A percentile compares a stretch with the other conserved stretches of the same genome.
These are phyloP conservation scores for Hypoxylon sp. DNA, from an alignment of 2,329 filamentous ascomycete species.

Conservation along the genomic window DNA sequence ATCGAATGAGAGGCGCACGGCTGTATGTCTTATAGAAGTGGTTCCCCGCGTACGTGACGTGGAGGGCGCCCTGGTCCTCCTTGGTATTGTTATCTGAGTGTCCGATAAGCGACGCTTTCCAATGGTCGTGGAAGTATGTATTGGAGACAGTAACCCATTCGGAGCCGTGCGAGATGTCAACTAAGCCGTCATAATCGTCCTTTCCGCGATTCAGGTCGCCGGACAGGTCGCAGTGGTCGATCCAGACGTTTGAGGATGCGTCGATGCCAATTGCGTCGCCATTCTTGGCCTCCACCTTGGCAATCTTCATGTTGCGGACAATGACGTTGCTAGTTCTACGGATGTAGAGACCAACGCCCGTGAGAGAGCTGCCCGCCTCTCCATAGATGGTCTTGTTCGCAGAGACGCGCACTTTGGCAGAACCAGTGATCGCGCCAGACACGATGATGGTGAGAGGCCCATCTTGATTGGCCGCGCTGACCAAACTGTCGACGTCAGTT, in stretches of 20 bases:
- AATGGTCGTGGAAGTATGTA: slow-evolving; percentile 65
- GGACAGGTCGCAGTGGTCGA: slow-evolving; percentile 77
- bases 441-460: slow-evolving; percentile 64
- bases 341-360: slow-evolving; percentile 67
- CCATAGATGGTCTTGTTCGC: slow-evolving; percentile 69
- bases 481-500: slow-evolving; percentile 65
- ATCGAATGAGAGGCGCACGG: slow-evolving; percentile 68
- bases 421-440: slow-evolving; percentile 60
- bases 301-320: slow-evolving; percentile 73
- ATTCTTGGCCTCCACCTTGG: slow-evolving; percentile 68
- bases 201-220: slow-evolving; percentile 73
- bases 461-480: slow-evolving; percentile 64
- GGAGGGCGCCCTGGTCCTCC: slow-evolving; percentile 76
- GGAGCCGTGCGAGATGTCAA: slow-evolving; percentile 74
- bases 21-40: slow-evolving; percentile 76
- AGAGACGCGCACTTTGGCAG: slow-evolving; percentile 61
- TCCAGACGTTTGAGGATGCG: slow-evolving; percentile 72
- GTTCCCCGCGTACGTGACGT: slow-evolving; percentile 79
- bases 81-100: slow-evolving; percentile 69
- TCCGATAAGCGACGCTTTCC: slow-evolving; percentile 59
- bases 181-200: slow-evolving; percentile 78
- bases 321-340: slow-evolving; percentile 71
- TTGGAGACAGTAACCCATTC: slow-evolving; percentile 71
- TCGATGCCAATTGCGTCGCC: slow-evolving; percentile 75
- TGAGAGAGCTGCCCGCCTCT: slow-evolving; percentile 53